Conservation (phyloP, 2,329 filamentous ascomycete species). For the Alternaria tenuissima region DNA sequence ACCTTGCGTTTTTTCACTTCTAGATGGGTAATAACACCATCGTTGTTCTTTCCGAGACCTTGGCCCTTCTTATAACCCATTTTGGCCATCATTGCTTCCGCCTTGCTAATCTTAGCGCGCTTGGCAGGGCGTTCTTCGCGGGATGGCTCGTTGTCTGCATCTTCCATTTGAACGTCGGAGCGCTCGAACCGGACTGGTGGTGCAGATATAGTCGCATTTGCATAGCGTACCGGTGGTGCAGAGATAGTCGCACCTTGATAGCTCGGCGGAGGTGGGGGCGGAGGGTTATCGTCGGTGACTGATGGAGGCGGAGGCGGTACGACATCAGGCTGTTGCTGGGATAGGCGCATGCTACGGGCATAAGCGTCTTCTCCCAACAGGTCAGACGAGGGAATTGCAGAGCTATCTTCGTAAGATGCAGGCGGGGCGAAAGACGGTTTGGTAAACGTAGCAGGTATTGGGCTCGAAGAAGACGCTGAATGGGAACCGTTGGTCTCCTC, state of each 20-base stretch:
- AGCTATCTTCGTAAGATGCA: conserved; percentile 39
- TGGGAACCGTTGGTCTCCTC: conserved; percentile 19
- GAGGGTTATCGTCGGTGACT: conserved; percentile 18
- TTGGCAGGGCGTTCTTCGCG: conserved; percentile 55
- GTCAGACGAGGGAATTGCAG: conserved; percentile 48
- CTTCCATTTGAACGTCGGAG: conserved; percentile 22
- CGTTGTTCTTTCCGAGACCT: conserved; percentile 82
- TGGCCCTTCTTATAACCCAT: conserved; percentile 92
- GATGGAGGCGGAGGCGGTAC: conserved; percentile 25
- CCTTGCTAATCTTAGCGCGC: conserved; percentile 54
- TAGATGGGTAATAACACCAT: conserved; percentile 85
- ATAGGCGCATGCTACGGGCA: conserved; percentile 31
- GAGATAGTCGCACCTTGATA: conserved; percentile 69
- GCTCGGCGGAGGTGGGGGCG: conserved; percentile 38
- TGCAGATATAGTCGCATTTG: conserved; percentile 73
- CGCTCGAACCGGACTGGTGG: conserved; percentile 77
- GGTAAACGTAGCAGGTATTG: conserved; percentile 16
- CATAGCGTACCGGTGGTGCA: conserved; percentile 78
- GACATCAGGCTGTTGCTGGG: conserved; percentile 19
- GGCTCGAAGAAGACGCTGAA: conserved; percentile 23
- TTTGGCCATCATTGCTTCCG: conserved; percentile 87
- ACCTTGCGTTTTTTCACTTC: conserved; percentile 63
- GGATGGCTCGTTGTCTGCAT: conserved; percentile 19
- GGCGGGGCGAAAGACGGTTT: conserved; percentile 60
- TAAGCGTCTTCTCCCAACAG: conserved; percentile 34